Conservation (phyloP, 192 early-diverging fungal species). For the Gorgonomyces haynaldii region DNA sequence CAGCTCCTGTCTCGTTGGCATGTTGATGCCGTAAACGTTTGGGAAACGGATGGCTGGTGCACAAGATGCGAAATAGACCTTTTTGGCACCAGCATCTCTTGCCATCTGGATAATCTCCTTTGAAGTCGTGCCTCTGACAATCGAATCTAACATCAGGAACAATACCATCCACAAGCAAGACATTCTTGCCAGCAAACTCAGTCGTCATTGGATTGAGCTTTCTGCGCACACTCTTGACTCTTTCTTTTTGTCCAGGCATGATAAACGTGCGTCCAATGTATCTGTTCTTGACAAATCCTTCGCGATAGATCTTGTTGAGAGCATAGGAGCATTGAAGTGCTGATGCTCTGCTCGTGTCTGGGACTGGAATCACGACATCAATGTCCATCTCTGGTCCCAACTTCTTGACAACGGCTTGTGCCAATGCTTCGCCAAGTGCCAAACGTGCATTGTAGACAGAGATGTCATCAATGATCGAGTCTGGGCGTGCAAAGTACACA, state of each 20-base stretch:
- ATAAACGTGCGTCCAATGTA: constrained; percentile 99
- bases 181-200: constrained; percentile 93
- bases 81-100: constrained; percentile 92
- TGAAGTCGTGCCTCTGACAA: constrained; percentile 99
- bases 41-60: constrained; percentile 85
- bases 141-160: constrained; percentile 57
- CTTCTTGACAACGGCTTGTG: constrained; percentile 62
- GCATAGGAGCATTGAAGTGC: constrained; percentile 87
- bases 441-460: constrained; percentile 96
- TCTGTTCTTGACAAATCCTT: constrained; percentile 99
- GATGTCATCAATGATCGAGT: constrained; percentile 96
- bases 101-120: constrained; percentile 99
- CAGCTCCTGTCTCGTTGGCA: constrained; percentile 89
- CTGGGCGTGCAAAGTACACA: constrained; percentile 97
- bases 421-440: constrained; percentile 95
- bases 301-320: constrained; percentile 83
- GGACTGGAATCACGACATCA: constrained; percentile 98
- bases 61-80: constrained; percentile 98
- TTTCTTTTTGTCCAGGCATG: constrained; percentile 84
- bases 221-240: constrained; percentile 77
- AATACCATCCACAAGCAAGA: constrained; percentile 89
- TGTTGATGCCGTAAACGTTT: constrained; percentile 99
- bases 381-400: constrained; percentile 72
- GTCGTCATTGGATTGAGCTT: constrained; percentile 98
- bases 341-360: constrained; percentile 91